Evolutionary conservation across 306 rosid genomes (phyloP).

Genomic region (Casuarina cunninghamiana): DNA sequence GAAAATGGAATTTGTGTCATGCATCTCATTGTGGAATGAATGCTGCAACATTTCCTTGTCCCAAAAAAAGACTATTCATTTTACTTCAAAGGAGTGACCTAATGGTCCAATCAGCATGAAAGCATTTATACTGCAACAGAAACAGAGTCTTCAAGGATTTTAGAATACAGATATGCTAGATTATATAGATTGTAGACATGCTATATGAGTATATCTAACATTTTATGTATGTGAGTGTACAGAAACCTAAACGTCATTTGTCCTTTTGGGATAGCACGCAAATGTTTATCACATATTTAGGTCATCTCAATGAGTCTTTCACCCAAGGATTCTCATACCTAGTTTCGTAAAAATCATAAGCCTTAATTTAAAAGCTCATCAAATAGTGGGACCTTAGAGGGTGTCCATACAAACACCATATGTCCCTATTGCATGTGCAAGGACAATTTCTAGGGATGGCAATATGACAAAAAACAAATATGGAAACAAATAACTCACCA

Average conservation of each 20-base stretch:
- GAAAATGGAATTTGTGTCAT: background rate
- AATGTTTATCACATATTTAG: too few relatives aligned
- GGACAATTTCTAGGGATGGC: background rate
- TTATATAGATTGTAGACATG: too few relatives aligned
- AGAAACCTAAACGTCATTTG: too few relatives aligned
- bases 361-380: background rate
- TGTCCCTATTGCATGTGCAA: background rate
- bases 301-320: background rate
- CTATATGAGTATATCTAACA: too few relatives aligned
- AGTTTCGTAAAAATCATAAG: background rate
- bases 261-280: too few relatives aligned
- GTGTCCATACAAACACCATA: background rate
- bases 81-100: background rate
- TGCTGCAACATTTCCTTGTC: background rate
- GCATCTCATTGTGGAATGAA: background rate
- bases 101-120: too few relatives aligned
- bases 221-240: too few relatives aligned
- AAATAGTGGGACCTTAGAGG: background rate
- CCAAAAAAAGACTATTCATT: background rate
- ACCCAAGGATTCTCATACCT: background rate
- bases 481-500: conserved; percentile 37
- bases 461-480: background rate
- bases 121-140: too few relatives aligned
- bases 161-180: too few relatives aligned
- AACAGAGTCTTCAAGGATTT: too few relatives aligned